Evolutionary conservation across 345 rosid species (phyloP).

Genomic region (Hypericum androsaemum): DNA sequence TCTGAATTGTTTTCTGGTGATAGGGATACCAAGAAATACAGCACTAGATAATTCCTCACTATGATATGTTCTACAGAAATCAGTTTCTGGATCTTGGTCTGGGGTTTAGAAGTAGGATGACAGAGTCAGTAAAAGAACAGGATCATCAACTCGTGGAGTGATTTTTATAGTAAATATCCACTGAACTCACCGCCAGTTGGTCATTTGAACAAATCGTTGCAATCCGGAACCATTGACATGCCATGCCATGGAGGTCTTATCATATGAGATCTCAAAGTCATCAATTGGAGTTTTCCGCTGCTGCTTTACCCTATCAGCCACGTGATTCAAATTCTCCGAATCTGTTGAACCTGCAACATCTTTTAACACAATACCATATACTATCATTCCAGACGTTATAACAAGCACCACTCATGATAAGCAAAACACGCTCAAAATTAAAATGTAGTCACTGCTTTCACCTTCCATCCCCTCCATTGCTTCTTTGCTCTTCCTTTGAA

Average conservation of each 20-base stretch:
- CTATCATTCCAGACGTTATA: conserved; percentile 1
- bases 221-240: conserved; percentile 72
- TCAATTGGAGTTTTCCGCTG: conserved; percentile 57
- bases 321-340: conserved; percentile 51
- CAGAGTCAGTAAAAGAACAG: too few relatives aligned
- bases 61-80: too few relatives aligned
- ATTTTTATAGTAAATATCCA: too few relatives aligned
- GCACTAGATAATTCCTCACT: too few relatives aligned
- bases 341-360: conserved; percentile 25
- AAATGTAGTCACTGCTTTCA: conserved; percentile 11
- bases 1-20: too few relatives aligned
- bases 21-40: too few relatives aligned
- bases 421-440: neutral
- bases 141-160: too few relatives aligned
- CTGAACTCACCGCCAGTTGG: conserved; percentile 68
- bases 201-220: conserved; percentile 91
- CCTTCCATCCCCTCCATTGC: conserved; percentile 48
- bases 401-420: neutral
- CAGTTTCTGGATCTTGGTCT: too few relatives aligned
- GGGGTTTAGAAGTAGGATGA: too few relatives aligned
- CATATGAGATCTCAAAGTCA: conserved; percentile 68
- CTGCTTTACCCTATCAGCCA: conserved; percentile 60
- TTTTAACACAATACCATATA: conserved; percentile 7
- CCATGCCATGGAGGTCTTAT: conserved; percentile 54
- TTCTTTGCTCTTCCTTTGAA: conserved; percentile 44